Evolutionary conservation across 345 rosid species (phyloP).

Genomic region (Lepidium africanum): DNA sequence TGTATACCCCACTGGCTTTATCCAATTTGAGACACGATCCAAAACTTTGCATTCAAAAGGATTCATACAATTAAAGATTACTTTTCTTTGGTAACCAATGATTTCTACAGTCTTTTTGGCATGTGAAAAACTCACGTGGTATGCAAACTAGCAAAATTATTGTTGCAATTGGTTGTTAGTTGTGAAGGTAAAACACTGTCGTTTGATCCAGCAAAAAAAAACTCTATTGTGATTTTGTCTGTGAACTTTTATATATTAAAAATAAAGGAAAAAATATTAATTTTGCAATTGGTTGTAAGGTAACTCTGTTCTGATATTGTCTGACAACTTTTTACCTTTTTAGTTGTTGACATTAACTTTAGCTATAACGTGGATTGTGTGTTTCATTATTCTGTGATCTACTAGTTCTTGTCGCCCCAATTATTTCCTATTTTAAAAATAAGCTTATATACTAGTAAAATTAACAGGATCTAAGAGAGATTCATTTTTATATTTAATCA

Average conservation of each 20-base stretch:
- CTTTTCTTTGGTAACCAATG: slow-evolving; percentile 26
- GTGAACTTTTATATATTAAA: neutral
- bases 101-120: slow-evolving; percentile 5
- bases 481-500: neutral
- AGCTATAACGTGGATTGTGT: slow-evolving; percentile 8
- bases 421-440: neutral
- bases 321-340: slow-evolving; percentile 13
- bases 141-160: slow-evolving; percentile 7
- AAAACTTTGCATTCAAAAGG: slow-evolving; percentile 9
- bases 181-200: neutral
- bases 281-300: neutral
- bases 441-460: neutral
- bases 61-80: slow-evolving; percentile 4
- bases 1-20: slow-evolving; percentile 13
- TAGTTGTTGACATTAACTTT: neutral
- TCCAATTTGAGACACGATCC: slow-evolving; percentile 19
- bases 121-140: slow-evolving; percentile 20
- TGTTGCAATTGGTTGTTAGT: neutral
- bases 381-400: slow-evolving; percentile 13
- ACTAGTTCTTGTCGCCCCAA: slow-evolving; percentile 14
- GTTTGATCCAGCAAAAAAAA: neutral
- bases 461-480: neutral
- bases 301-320: slow-evolving; percentile 23
- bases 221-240: neutral
- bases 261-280: neutral